phyloP scores from a whole-genome alignment of 192 early-diverging fungal species.

The Coemansia sp. region DNA sequence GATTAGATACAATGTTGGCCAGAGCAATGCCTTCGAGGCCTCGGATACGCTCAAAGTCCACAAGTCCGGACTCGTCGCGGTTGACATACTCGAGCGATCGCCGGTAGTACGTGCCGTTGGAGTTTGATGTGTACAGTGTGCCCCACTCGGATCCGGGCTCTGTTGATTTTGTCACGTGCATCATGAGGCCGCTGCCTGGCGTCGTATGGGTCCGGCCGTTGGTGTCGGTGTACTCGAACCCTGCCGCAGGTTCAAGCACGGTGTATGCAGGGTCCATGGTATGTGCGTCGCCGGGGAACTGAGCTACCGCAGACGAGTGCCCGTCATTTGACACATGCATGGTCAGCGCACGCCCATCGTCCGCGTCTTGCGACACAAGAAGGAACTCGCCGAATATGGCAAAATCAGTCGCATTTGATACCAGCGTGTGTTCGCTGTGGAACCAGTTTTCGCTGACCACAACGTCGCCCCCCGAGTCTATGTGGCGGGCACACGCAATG shows the following conservation, averaged over 20 bases:
- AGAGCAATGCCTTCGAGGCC: constrained; percentile 84
- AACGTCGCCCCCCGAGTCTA: constrained; percentile 51
- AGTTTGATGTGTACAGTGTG: constrained; percentile 86
- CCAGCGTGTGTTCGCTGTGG: constrained; percentile 46
- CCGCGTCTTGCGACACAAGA: constrained; percentile 64
- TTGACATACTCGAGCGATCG: constrained; percentile 71
- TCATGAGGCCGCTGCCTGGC: constrained; percentile 59
- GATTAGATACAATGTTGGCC: constrained; percentile 76
- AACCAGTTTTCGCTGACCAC: constrained; percentile 64
- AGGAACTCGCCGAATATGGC: constrained; percentile 78
- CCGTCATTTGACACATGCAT: constrained; percentile 78
- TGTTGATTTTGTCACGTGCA: constrained; percentile 65
- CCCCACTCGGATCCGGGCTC: constrained; percentile 69
- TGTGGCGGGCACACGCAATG: constrained; percentile 75
- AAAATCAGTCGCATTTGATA: constrained; percentile 75
- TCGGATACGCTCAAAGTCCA: constrained; percentile 89
- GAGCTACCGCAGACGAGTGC: constrained; percentile 60
- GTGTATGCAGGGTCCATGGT: constrained; percentile 64
- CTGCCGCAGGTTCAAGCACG: constrained; percentile 64
- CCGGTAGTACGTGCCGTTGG: constrained; percentile 82
- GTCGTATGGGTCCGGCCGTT: constrained; percentile 36
- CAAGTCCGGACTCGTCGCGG: constrained; percentile 69
- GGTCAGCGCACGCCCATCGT: constrained; percentile 49
- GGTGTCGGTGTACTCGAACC: constrained; percentile 43
- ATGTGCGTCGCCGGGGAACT: constrained; percentile 73